A percentile compares a stretch with the other conserved stretches of the same genome.
Conservation (phyloP, 805 yeast species). For the Schizosaccharomyces lindneri region DNA sequence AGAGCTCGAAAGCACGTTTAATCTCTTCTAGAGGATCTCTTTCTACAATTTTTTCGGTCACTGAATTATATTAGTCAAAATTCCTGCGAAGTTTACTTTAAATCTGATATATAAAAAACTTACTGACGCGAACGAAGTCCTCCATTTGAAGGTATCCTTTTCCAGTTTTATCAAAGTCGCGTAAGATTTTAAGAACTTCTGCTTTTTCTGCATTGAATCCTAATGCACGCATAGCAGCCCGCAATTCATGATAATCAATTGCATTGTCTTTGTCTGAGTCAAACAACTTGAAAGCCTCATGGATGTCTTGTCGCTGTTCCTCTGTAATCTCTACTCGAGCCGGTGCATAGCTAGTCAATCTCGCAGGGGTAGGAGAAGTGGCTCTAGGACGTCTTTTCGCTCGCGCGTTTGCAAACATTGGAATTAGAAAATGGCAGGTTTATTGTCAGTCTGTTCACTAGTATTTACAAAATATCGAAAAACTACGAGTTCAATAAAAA, state of each 20-base stretch:
- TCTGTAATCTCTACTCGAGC: neutral
- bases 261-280: conserved; percentile 82
- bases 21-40: conserved; percentile 89
- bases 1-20: conserved; percentile 62
- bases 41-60: conserved; percentile 57
- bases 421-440: neutral
- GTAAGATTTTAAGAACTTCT: conserved; percentile 56
- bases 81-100: neutral
- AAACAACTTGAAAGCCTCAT: conserved; percentile 61
- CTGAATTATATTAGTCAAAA: conserved; percentile 12
- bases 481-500: neutral
- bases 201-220: conserved; percentile 71
- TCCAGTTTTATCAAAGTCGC: conserved; percentile 22
- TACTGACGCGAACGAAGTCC: conserved; percentile 2
- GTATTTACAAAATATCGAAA: neutral
- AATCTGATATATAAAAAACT: neutral
- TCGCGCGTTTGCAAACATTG: neutral
- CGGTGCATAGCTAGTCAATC: neutral
- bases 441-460: neutral
- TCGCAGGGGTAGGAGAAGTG: neutral
- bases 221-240: conserved; percentile 48
- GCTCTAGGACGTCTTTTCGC: neutral
- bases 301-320: conserved; percentile 18
- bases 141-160: neutral
- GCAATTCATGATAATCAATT: conserved; percentile 13